These are phyloP conservation scores for Kernera saxatilis DNA, from an alignment of 345 rosid species.

Conservation along the genomic window DNA sequence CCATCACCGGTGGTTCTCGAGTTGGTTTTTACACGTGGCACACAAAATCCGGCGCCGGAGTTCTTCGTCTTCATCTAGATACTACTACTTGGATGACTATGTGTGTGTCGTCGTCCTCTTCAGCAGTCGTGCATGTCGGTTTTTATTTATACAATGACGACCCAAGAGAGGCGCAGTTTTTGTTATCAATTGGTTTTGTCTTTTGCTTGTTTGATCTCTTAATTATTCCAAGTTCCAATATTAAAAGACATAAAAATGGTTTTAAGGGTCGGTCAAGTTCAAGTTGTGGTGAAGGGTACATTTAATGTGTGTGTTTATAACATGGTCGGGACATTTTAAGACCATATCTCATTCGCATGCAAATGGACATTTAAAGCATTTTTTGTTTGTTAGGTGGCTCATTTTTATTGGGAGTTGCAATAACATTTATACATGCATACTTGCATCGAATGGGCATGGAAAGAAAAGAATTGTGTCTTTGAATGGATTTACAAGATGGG, in stretches of 20 bases:
- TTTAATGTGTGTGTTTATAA: conserved; percentile 20
- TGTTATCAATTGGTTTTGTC: not conserved
- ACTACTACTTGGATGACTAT: too few relatives aligned
- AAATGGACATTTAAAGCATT: conserved; percentile 1
- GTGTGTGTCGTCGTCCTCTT: not conserved
- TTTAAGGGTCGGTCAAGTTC: not conserved
- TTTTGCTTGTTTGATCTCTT: conserved; percentile 1
- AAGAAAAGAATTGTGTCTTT: conserved; percentile 3
- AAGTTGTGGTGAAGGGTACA: conserved; percentile 4
- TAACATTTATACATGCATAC: not conserved
- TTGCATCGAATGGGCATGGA: not conserved
- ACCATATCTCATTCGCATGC: conserved; percentile 18
- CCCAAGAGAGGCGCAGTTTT: conserved; percentile 4
- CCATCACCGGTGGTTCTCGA: not conserved
- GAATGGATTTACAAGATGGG: conserved; percentile 15
- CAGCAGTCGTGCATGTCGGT: conserved; percentile 14
- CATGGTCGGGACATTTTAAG: conserved; percentile 31
- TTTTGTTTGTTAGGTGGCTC: conserved; percentile 14
- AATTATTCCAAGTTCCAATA: not conserved
- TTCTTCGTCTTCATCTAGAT: conserved; percentile 25
- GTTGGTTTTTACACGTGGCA: conserved; percentile 41
- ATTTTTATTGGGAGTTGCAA: not conserved
- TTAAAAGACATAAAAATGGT: not conserved
- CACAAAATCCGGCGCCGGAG: conserved; percentile 36
- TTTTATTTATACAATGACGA: conserved; percentile 14